Evolutionary conservation across 1,284 basidiomycete species (phyloP), one percentile per base, ranked within the genome.

Genomic region (Marasmius tenuissimus): DNA sequence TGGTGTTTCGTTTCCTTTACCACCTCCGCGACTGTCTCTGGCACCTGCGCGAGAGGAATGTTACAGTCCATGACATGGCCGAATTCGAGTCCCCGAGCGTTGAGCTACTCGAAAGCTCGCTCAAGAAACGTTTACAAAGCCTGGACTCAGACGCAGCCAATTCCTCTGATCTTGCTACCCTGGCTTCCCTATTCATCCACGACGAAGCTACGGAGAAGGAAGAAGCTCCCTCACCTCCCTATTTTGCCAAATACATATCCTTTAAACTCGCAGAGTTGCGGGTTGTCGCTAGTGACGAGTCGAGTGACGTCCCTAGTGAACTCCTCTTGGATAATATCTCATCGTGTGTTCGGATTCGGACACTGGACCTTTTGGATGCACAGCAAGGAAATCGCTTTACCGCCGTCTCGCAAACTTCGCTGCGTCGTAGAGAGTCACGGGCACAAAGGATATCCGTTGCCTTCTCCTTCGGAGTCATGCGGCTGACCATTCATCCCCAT

Each of bases 1-100:
- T 80, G 1, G 77, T 79, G 3, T 91, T 92, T 76, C 87, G 86
- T 64, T 85, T 93, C 59, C 73, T 93, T 33, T 86, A 89, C 62
- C 86, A 92, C 69, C 78, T 93, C 39, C 87, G 92, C 11, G 80
- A 83, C 65, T 82, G 83, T 68, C 72, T 88, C 39, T 79, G 76
- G 72, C 72, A 75, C 57, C 49, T 76, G 18, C 62, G 68, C 37
- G 61, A 64, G n/a, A 39, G 53, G 20, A 62, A 55, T 37, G 45
- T 42, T 4, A 33, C 22, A 18, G 58, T 37, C 9, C 34, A n/a
- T 37, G 37, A 11, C 4, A 14, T 18, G 6, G 34, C 14, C 33
- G 18, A n/a, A 2, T 6, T 54, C 35, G 52, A 38, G 38, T 33
- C 12, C 27, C 34, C 14, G 33, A 37, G 34, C 34, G 35, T 69